phyloP scores from a whole-genome alignment of 208 protist species.

The Leishmania guyanensis region DNA sequence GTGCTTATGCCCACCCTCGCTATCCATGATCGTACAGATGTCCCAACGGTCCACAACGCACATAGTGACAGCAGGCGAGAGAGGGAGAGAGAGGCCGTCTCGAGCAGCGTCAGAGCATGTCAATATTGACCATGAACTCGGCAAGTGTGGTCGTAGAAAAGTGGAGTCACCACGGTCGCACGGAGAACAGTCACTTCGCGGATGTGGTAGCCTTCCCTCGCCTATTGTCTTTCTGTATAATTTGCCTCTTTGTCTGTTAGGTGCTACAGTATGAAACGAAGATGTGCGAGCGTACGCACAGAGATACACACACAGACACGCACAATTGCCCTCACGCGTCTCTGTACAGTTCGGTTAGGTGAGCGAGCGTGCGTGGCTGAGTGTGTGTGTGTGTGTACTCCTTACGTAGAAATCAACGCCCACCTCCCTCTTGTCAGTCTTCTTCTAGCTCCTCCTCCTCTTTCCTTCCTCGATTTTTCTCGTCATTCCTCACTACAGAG shows the following conservation, averaged over 20 bases:
- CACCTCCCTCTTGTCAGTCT: not conserved
- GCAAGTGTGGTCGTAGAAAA: not conserved
- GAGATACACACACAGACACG: conserved; percentile 8
- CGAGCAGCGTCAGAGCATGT: not conserved
- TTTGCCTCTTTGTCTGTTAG: not conserved
- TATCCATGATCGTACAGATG: not conserved
- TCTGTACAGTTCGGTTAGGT: not conserved
- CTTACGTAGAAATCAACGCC: conserved; percentile 1
- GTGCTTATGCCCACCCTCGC: not conserved
- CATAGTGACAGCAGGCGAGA: not conserved
- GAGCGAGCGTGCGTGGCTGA: not conserved
- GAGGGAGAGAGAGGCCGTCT: not conserved
- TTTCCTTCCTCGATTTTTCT: not conserved
- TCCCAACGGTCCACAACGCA: not conserved
- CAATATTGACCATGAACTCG: not conserved
- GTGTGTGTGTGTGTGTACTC: not conserved
- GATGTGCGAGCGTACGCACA: not conserved
- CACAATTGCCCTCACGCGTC: not conserved
- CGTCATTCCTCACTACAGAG: not conserved
- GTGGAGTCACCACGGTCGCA: not conserved
- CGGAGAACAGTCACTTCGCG: not conserved
- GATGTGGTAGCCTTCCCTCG: not conserved
- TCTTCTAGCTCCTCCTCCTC: not conserved
- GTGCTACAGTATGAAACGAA: conserved; percentile 5
- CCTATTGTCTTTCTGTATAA: not conserved